These are phyloP conservation scores for Neoascochyta sp. DNA, from an alignment of 2,329 filamentous ascomycete genomes.

Conservation along the genomic window DNA sequence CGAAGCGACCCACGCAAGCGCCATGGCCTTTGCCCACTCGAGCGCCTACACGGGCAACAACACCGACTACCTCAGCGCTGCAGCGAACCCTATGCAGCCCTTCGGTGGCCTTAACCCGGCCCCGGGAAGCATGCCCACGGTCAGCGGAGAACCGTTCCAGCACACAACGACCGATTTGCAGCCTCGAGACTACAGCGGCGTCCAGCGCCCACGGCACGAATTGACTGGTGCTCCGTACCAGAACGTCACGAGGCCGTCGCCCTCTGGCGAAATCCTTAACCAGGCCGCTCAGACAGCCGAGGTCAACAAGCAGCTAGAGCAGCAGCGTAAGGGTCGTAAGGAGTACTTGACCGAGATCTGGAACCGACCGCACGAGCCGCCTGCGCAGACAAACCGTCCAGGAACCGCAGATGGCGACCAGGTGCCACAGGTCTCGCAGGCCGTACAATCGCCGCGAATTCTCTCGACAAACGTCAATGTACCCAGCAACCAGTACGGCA, in stretches of 20 bases:
- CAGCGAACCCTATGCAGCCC: slow-evolving; percentile 33
- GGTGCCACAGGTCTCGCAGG: slow-evolving; percentile 42
- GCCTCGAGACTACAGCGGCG: slow-evolving; percentile 75
- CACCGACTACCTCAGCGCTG: slow-evolving; percentile 30
- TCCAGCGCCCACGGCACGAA: slow-evolving; percentile 84
- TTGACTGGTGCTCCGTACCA: slow-evolving; percentile 78
- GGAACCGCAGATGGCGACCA: slow-evolving; percentile 39
- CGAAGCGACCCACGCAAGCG: slow-evolving; percentile 55
- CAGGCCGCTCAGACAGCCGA: slow-evolving; percentile 87
- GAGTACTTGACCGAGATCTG: slow-evolving; percentile 80
- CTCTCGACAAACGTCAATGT: slow-evolving; percentile 57
- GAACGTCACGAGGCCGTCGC: slow-evolving; percentile 75
- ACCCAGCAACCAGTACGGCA: slow-evolving; percentile 54
- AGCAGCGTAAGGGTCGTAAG: slow-evolving; percentile 72
- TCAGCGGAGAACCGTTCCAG: slow-evolving; percentile 62
- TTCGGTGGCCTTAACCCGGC: slow-evolving; percentile 62
- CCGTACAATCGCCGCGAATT: slow-evolving; percentile 50
- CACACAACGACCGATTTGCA: slow-evolving; percentile 72
- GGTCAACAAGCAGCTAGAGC: slow-evolving; percentile 79
- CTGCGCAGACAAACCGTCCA: slow-evolving; percentile 49
- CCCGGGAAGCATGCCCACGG: slow-evolving; percentile 69
- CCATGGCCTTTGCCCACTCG: slow-evolving; percentile 31
- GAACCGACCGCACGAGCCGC: slow-evolving; percentile 77
- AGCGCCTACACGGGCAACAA: slow-evolving; percentile 31
- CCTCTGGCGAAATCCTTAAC: slow-evolving; percentile 73